Percentiles rank a stretch among this genome's conserved stretches.
phyloP scores from a whole-genome alignment of 352 stramenopile genomes.

The Discostella stelligera region DNA sequence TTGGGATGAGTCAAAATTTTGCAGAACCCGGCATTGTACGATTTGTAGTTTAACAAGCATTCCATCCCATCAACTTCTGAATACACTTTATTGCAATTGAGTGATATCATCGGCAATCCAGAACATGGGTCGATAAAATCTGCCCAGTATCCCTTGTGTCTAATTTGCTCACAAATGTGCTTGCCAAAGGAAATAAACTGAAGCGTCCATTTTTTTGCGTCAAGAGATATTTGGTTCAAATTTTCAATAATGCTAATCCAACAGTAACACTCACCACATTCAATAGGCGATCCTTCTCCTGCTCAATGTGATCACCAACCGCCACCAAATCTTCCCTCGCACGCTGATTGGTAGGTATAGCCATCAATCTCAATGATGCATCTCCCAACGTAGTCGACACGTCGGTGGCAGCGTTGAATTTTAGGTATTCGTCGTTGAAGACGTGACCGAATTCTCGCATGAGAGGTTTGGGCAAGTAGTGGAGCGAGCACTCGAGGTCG shows the following conservation, averaged over 20 bases:
- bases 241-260: slow-evolving; percentile 8
- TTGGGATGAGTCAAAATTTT: slow-evolving; percentile 94
- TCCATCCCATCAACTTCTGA: slow-evolving; percentile 93
- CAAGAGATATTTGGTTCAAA: slow-evolving; percentile 7
- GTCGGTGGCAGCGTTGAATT: slow-evolving; percentile 62
- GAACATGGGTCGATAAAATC: slow-evolving; percentile 98
- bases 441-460: slow-evolving; percentile 80
- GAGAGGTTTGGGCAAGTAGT: slow-evolving; percentile 73
- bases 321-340: slow-evolving; percentile 92
- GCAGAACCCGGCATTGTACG: slow-evolving; percentile 89
- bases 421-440: slow-evolving; percentile 71
- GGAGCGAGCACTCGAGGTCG: slow-evolving; percentile 69
- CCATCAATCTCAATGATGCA: slow-evolving; percentile 74
- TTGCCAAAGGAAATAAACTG: slow-evolving; percentile 92
- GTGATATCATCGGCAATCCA: slow-evolving; percentile 92
- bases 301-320: slow-evolving; percentile 90
- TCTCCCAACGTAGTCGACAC: neutral
- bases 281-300: slow-evolving; percentile 94
- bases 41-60: slow-evolving; percentile 74
- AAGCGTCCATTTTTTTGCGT: neutral
- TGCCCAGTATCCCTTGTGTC: slow-evolving; percentile 87
- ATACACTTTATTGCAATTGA: slow-evolving; percentile 91
- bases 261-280: slow-evolving; percentile 81
- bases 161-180: slow-evolving; percentile 84
- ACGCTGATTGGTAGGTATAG: slow-evolving; percentile 92